A percentile compares a stretch with the other conserved stretches of the same genome.
These are phyloP conservation scores for Grammothele lineata DNA, from an alignment of 768 basidiomycete genomes.

Conservation along the genomic window DNA sequence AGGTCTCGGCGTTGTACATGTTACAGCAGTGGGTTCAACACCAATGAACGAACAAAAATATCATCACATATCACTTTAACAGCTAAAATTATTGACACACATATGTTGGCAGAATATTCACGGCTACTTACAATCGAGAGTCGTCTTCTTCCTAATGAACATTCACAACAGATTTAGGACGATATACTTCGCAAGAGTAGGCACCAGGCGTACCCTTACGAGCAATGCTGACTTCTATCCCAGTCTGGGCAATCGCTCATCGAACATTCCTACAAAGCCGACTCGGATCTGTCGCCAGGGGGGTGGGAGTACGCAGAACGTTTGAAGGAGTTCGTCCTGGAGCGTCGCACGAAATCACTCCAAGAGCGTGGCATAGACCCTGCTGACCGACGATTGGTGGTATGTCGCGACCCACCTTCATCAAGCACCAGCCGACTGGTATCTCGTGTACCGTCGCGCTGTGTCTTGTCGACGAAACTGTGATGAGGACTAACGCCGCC, in stretches of 20 bases:
- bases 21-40: too few species aligned
- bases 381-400: conserved; percentile 59
- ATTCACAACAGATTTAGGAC: conserved; percentile 91
- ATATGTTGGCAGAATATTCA: conserved; percentile 57
- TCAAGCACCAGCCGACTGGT: too few species aligned
- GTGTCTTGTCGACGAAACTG: too few species aligned
- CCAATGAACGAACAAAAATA: too few species aligned
- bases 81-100: too few species aligned
- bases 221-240: neutral
- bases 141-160: conserved; percentile 99
- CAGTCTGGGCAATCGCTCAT: conserved; percentile 98
- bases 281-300: conserved; percentile 90
- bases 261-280: conserved; percentile 98
- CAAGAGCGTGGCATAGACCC: conserved; percentile 67
- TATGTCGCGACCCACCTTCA: conserved; percentile 32
- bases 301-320: conserved; percentile 95
- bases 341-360: conserved; percentile 72
- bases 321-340: conserved; percentile 85
- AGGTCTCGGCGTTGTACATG: conserved; percentile 1
- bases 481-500: neutral
- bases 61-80: too few species aligned
- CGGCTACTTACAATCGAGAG: conserved; percentile 88
- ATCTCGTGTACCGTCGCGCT: too few species aligned
- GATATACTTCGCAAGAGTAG: conserved; percentile 93
- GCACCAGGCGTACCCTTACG: conserved; percentile 24